Conservation (phyloP, 371 early-diverging fungal genomes). For the Rhizomucor miehei region DNA sequence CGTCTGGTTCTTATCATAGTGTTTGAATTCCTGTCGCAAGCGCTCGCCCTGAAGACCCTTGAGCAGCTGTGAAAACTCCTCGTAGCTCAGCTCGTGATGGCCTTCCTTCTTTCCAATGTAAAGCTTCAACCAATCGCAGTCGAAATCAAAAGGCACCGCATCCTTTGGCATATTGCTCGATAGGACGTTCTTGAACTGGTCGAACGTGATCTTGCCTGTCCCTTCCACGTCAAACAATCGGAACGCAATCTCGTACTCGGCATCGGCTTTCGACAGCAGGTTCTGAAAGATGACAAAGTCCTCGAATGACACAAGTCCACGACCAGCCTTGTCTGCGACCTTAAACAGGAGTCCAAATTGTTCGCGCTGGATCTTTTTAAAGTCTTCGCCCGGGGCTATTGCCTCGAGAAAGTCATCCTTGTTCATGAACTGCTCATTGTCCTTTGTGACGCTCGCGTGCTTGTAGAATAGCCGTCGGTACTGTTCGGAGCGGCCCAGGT, state of each 20-base stretch:
- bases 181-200: slow-evolving; percentile 68
- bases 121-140: slow-evolving; percentile 72
- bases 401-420: slow-evolving; percentile 69
- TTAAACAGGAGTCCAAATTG: slow-evolving; percentile 68
- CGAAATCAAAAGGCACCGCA: slow-evolving; percentile 69
- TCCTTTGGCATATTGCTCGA: slow-evolving; percentile 54
- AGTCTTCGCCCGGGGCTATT: slow-evolving; percentile 65
- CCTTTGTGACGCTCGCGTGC: slow-evolving; percentile 59
- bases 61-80: slow-evolving; percentile 80
- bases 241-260: slow-evolving; percentile 82
- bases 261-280: slow-evolving; percentile 73
- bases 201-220: slow-evolving; percentile 62
- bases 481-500: slow-evolving; percentile 26
- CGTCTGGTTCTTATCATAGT: slow-evolving; percentile 62
- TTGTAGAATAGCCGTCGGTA: slow-evolving; percentile 61
- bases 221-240: slow-evolving; percentile 64
- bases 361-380: slow-evolving; percentile 56
- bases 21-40: slow-evolving; percentile 76
- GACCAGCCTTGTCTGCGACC: slow-evolving; percentile 66
- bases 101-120: slow-evolving; percentile 63
- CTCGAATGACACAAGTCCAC: slow-evolving; percentile 64
- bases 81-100: slow-evolving; percentile 60
- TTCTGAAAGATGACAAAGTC: slow-evolving; percentile 79
- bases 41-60: slow-evolving; percentile 79
- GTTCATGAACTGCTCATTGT: slow-evolving; percentile 63